Evolutionary conservation across 83 land plant species (phyloP).

Genomic region (Isoetes engelmannii): DNA sequence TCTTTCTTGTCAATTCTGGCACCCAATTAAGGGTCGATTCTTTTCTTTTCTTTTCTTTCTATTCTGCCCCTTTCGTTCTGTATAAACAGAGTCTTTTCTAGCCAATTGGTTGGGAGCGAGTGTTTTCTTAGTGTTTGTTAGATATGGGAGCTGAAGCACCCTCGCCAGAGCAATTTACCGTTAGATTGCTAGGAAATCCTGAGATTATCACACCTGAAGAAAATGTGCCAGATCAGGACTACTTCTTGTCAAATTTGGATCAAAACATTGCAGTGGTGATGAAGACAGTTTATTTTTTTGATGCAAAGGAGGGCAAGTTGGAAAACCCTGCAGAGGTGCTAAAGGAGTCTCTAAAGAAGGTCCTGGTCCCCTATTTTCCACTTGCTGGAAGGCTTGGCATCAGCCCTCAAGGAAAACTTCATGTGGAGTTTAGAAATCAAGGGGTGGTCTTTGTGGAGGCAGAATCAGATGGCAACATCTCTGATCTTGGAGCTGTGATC

Average conservation of each 20-base stretch:
- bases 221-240: slow-evolving; percentile 45
- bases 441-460: slow-evolving; percentile 87
- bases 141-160: slow-evolving; percentile 12
- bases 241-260: slow-evolving; percentile 75
- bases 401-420: slow-evolving; percentile 67
- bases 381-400: slow-evolving; percentile 79
- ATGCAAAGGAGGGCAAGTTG: slow-evolving; percentile 35
- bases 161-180: slow-evolving; percentile 6
- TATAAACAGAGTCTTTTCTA: too few species aligned
- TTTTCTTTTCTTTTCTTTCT: too few species aligned
- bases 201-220: slow-evolving; percentile 45
- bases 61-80: too few species aligned
- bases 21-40: too few species aligned
- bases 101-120: too few species aligned
- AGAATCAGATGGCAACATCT: slow-evolving; percentile 45
- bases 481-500: slow-evolving; percentile 55
- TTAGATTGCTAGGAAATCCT: slow-evolving; percentile 37
- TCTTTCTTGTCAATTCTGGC: too few species aligned
- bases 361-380: slow-evolving; percentile 64
- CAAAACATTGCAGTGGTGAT: slow-evolving; percentile 70
- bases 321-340: slow-evolving; percentile 45
- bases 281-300: slow-evolving; percentile 64
- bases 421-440: slow-evolving; percentile 62
- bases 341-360: slow-evolving; percentile 49
- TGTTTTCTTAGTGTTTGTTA: too few species aligned